Conservation (phyloP, 2,329 filamentous ascomycete genomes). For the Fusarium sublunatum region DNA sequence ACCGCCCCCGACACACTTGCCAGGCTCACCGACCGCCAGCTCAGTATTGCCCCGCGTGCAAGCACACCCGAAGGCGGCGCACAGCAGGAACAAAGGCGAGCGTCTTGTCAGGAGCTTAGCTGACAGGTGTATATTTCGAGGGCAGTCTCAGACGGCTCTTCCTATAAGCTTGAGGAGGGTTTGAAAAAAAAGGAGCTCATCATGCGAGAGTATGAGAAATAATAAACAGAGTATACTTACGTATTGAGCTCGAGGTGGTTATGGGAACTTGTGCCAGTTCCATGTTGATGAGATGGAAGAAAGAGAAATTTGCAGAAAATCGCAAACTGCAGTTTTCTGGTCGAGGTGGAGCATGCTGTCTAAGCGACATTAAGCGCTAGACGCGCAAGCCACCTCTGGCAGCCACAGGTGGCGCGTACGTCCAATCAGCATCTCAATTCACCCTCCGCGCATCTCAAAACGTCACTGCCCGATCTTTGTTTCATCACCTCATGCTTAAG, state of each 20-base stretch:
- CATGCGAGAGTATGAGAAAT: conserved; percentile 48
- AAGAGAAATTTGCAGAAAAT: conserved; percentile 38
- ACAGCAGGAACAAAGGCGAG: conserved; percentile 33
- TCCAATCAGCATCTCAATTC: conserved; percentile 9
- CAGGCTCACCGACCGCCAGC: conserved; percentile 43
- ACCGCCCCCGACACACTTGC: conserved; percentile 53
- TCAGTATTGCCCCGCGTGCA: conserved; percentile 48
- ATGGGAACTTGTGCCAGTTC: background rate
- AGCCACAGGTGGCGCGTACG: conserved; percentile 20
- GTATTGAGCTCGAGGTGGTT: background rate
- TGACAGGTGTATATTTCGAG: conserved; percentile 41
- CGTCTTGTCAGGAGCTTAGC: conserved; percentile 40
- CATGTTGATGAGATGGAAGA: conserved; percentile 18
- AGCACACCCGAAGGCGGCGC: conserved; percentile 48
- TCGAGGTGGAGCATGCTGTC: conserved; percentile 14
- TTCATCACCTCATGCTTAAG: conserved; percentile 28
- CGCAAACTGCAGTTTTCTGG: conserved; percentile 36
- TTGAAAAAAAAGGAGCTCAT: conserved; percentile 56
- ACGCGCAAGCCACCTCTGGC: conserved; percentile 14
- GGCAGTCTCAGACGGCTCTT: conserved; percentile 61
- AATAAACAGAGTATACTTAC: conserved; percentile 21
- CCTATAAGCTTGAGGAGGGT: conserved; percentile 55
- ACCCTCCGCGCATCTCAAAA: conserved; percentile 13
- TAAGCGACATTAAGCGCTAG: conserved; percentile 33
- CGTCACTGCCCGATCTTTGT: conserved; percentile 33